Conservation (phyloP, 2,329 filamentous ascomycete genomes). For the Chaetoscypha palmicola region DNA sequence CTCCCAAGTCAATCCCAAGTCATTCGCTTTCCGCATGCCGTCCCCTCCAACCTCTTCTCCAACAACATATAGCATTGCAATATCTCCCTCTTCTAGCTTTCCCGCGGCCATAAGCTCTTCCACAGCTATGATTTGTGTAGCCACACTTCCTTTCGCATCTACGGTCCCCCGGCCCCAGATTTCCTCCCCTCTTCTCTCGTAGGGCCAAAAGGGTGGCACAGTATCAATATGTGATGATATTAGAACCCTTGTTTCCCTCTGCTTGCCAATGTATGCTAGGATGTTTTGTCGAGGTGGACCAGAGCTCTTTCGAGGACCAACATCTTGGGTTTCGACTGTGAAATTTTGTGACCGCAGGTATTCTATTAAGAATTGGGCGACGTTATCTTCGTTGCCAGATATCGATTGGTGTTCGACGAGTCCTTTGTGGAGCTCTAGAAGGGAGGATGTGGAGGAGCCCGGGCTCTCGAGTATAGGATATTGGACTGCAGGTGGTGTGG, state of each 20-base stretch:
- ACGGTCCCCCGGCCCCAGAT: conserved; percentile 70
- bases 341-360: conserved; percentile 53
- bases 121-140: conserved; percentile 66
- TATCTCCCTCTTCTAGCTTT: conserved; percentile 40
- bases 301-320: conserved; percentile 23
- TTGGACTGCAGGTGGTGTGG: too few relatives aligned
- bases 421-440: conserved; percentile 55
- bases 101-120: conserved; percentile 42
- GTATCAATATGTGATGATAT: conserved; percentile 60
- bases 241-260: conserved; percentile 42
- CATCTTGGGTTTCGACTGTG: conserved; percentile 52
- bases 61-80: conserved; percentile 62
- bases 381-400: conserved; percentile 50
- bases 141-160: conserved; percentile 64
- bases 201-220: conserved; percentile 44
- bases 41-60: conserved; percentile 77
- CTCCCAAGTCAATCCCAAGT: conserved; percentile 45
- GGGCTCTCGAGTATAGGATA: conserved; percentile 13
- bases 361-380: conserved; percentile 50
- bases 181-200: conserved; percentile 34
- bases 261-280: conserved; percentile 48
- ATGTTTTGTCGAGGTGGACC: conserved; percentile 43
- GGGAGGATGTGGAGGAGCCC: conserved; percentile 12
- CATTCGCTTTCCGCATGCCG: conserved; percentile 63
- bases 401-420: conserved; percentile 59